Percentiles rank a stretch among this genome's conserved stretches.
phyloP scores from a whole-genome alignment of 2,329 filamentous ascomycete species.

The Aspergillus niger region DNA sequence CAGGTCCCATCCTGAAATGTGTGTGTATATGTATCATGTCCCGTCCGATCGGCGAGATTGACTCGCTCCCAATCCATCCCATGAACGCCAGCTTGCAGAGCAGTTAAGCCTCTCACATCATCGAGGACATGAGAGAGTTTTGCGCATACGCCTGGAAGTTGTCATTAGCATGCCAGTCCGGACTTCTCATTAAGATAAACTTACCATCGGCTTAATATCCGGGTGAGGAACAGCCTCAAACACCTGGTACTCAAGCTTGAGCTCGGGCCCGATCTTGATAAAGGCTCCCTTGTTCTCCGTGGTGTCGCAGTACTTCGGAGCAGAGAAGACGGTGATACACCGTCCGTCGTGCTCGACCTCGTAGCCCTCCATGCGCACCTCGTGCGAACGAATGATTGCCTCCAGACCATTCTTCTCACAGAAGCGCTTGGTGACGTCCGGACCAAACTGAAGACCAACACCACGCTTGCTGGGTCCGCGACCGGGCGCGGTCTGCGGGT shows the following conservation, averaged over 20 bases:
- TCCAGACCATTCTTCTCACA: slow-evolving; percentile 94
- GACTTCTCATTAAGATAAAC: background rate
- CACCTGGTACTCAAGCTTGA: slow-evolving; percentile 88
- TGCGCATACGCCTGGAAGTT: slow-evolving; percentile 72
- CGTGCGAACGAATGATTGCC: slow-evolving; percentile 94
- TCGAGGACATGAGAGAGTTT: slow-evolving; percentile 77
- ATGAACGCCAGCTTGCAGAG: slow-evolving; percentile 31
- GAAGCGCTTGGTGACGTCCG: slow-evolving; percentile 93
- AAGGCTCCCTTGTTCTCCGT: slow-evolving; percentile 98
- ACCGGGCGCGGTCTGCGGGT: slow-evolving; percentile 82
- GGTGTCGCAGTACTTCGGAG: slow-evolving; percentile 94
- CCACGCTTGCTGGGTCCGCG: slow-evolving; percentile 94
- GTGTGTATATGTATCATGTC: background rate
- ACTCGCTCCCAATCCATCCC: slow-evolving; percentile 24
- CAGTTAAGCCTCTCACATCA: slow-evolving; percentile 60
- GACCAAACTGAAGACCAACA: slow-evolving; percentile 94
- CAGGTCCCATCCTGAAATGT: background rate
- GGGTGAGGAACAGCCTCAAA: slow-evolving; percentile 98
- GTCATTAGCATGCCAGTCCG: slow-evolving; percentile 3
- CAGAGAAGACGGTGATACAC: slow-evolving; percentile 98
- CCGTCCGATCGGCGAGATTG: slow-evolving; percentile 14
- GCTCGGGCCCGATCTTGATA: slow-evolving; percentile 91
- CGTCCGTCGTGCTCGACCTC: slow-evolving; percentile 94
- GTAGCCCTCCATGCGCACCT: slow-evolving; percentile 99
- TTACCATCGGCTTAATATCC: slow-evolving; percentile 85